Evolutionary conservation across 306 rosid genomes (phyloP).

Genomic region (Casuarina cunninghamiana): DNA sequence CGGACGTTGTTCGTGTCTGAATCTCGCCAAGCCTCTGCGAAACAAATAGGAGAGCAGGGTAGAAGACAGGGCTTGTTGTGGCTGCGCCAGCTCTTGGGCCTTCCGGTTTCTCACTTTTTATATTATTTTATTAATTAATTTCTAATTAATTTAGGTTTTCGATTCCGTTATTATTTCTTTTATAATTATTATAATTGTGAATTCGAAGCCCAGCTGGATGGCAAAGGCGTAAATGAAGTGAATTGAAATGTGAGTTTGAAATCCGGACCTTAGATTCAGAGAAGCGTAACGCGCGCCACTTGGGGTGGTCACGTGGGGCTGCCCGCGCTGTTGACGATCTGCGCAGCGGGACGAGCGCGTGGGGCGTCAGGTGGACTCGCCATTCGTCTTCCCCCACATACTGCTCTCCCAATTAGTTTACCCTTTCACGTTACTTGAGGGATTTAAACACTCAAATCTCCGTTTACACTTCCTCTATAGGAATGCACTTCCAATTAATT

Average conservation of each 20-base stretch:
- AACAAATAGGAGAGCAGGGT: not conserved
- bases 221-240: not conserved
- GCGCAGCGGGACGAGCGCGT: not conserved
- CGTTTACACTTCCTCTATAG: too few species aligned
- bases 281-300: not conserved
- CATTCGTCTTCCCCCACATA: not conserved
- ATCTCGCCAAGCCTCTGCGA: not conserved
- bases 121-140: not conserved
- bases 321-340: not conserved
- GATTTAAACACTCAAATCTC: too few species aligned
- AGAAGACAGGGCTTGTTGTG: not conserved
- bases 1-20: not conserved
- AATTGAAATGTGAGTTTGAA: conserved; percentile 3
- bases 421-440: not conserved
- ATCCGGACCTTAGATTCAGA: not conserved
- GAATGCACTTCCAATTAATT: too few species aligned
- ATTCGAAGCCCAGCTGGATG: not conserved
- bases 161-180: too few species aligned
- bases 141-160: too few species aligned
- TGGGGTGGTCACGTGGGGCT: not conserved
- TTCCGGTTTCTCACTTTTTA: not conserved
- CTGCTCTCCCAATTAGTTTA: not conserved
- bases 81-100: not conserved
- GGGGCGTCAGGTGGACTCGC: not conserved
- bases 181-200: too few species aligned